Conservation (phyloP, 2,329 filamentous ascomycete genomes). For the Exophiala calicioides region DNA sequence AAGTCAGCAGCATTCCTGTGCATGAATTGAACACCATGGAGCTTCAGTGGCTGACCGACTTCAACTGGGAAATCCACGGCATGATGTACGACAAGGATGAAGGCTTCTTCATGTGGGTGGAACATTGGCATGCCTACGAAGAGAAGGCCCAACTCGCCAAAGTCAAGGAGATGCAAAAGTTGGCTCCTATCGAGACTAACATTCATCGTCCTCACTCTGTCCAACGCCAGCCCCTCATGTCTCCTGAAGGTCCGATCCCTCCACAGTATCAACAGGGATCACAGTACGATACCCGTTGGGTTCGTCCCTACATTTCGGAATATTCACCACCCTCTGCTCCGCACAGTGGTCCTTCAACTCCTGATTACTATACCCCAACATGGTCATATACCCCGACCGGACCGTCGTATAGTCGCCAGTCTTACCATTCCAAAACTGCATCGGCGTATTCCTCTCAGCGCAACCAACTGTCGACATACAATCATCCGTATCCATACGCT, state of each 20-base stretch:
- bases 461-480: slow-evolving; percentile 23
- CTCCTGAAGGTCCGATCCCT: slow-evolving; percentile 50
- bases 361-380: slow-evolving; percentile 48
- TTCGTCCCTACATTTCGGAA: slow-evolving; percentile 51
- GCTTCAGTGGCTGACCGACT: slow-evolving; percentile 80
- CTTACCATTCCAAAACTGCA: slow-evolving; percentile 17
- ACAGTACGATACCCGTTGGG: slow-evolving; percentile 53
- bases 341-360: slow-evolving; percentile 50
- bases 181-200: slow-evolving; percentile 67
- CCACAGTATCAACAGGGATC: slow-evolving; percentile 52
- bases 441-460: slow-evolving; percentile 27
- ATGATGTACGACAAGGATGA: slow-evolving; percentile 73
- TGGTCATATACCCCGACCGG: slow-evolving; percentile 42
- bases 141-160: slow-evolving; percentile 49
- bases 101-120: slow-evolving; percentile 66
- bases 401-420: slow-evolving; percentile 20
- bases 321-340: slow-evolving; percentile 54
- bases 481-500: slow-evolving; percentile 17
- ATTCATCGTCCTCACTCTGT: slow-evolving; percentile 55
- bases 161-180: slow-evolving; percentile 49
- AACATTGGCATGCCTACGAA: slow-evolving; percentile 67
- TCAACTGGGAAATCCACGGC: slow-evolving; percentile 82
- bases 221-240: slow-evolving; percentile 51
- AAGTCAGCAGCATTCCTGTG: slow-evolving; percentile 87
- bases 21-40: slow-evolving; percentile 82